These are phyloP conservation scores for Pichia nanzhaoensis DNA, from an alignment of 805 yeast species.

Conservation along the genomic window DNA sequence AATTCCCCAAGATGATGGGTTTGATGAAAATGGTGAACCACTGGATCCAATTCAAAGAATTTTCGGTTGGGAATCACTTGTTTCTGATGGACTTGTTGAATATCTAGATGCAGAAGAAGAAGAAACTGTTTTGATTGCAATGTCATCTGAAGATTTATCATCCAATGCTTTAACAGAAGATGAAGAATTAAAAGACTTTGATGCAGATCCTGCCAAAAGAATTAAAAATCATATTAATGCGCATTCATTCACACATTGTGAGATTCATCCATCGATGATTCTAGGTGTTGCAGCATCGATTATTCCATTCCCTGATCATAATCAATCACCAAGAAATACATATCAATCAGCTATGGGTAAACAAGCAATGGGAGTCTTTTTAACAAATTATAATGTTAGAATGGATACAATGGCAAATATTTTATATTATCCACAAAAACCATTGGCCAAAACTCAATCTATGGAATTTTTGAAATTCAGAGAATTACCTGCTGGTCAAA, in stretches of 20 bases:
- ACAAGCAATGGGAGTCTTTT: slow-evolving; percentile 98
- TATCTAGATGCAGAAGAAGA: slow-evolving; percentile 99
- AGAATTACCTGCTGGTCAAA: slow-evolving; percentile 98
- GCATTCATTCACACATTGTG: slow-evolving; percentile 95
- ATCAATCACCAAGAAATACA: slow-evolving; percentile 98
- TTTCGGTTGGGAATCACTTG: slow-evolving; percentile 80
- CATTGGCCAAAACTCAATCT: slow-evolving; percentile 94
- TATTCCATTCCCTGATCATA: slow-evolving; percentile 99
- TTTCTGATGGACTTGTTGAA: slow-evolving; percentile 84
- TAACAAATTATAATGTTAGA: slow-evolving; percentile 91
- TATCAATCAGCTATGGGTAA: slow-evolving; percentile 99
- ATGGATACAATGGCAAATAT: slow-evolving; percentile 99
- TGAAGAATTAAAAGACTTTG: slow-evolving; percentile 35
- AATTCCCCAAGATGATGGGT: slow-evolving; percentile 37
- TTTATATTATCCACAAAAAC: slow-evolving; percentile 95
- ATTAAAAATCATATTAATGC: slow-evolving; percentile 52
- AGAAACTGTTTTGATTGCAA: slow-evolving; percentile 96
- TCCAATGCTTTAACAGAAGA: slow-evolving; percentile 34
- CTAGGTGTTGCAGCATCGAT: slow-evolving; percentile 97
- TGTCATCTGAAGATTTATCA: slow-evolving; percentile 96
- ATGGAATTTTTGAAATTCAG: slow-evolving; percentile 97
- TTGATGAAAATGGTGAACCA: slow-evolving; percentile 41
- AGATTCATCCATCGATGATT: slow-evolving; percentile 98
- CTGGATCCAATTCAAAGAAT: slow-evolving; percentile 34
- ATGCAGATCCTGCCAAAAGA: slow-evolving; percentile 73